These are phyloP conservation scores for Pseudognaphalium luteoalbum DNA, from an alignment of 129 eudicot genomes.

Conservation along the genomic window DNA sequence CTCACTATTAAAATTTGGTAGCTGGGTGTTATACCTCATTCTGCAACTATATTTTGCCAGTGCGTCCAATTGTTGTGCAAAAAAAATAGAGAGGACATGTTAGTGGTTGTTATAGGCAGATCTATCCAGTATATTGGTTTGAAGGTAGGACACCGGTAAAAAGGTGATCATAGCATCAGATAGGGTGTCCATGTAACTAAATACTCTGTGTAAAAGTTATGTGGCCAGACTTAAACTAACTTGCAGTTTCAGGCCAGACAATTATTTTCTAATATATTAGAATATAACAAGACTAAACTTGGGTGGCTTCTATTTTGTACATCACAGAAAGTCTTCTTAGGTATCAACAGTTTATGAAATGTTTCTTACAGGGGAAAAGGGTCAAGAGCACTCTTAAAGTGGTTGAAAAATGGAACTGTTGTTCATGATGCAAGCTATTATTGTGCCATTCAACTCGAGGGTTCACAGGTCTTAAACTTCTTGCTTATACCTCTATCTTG, in stretches of 20 bases:
- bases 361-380: slow-evolving; percentile 79
- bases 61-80: not conserved
- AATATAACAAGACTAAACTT: not conserved
- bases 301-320: not conserved
- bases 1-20: not conserved
- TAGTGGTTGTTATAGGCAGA: not conserved
- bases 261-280: not conserved
- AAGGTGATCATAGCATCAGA: not conserved
- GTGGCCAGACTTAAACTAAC: not conserved
- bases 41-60: not conserved
- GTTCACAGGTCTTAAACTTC: slow-evolving; percentile 67
- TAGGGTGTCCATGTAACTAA: not conserved
- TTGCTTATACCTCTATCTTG: slow-evolving; percentile 11
- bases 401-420: slow-evolving; percentile 62
- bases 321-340: not conserved
- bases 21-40: not conserved
- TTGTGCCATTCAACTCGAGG: slow-evolving; percentile 77
- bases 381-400: slow-evolving; percentile 84
- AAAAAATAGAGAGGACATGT: not conserved
- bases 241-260: not conserved
- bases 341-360: slow-evolving; percentile 6
- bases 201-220: not conserved
- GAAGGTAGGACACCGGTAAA: slow-evolving; percentile 11
- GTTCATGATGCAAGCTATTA: slow-evolving; percentile 89
- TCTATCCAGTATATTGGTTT: not conserved